Percentiles rank a stretch among this genome's conserved stretches.
Evolutionary conservation across 306 rosid species (phyloP).

Genomic region (Trifolium fragiferum): DNA sequence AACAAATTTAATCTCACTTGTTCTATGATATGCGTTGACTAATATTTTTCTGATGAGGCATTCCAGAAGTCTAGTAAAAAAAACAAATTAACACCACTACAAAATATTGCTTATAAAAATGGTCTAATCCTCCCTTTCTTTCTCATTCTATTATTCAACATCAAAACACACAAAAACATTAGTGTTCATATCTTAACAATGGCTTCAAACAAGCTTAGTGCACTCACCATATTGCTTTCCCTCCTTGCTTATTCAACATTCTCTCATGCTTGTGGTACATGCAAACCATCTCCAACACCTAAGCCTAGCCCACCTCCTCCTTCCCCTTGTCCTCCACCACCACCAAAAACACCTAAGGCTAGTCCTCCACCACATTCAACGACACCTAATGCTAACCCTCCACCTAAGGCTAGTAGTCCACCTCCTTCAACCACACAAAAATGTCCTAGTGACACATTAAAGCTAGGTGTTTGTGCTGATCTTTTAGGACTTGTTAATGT

Average conservation of each 20-base stretch:
- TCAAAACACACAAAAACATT: background rate
- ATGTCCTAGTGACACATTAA: conserved; percentile 72
- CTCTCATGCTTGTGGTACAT: conserved; percentile 51
- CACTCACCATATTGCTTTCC: conserved; percentile 54
- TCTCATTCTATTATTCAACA: conserved; percentile 23
- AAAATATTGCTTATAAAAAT: conserved; percentile 51
- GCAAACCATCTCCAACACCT: conserved; percentile 50
- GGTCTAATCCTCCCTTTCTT: conserved; percentile 13
- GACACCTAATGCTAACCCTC: background rate
- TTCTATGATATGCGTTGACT: too few relatives aligned
- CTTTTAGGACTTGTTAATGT: conserved; percentile 59
- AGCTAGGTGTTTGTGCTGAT: conserved; percentile 67
- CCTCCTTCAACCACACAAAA: background rate
- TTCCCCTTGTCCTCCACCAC: too few relatives aligned
- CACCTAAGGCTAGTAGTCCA: background rate
- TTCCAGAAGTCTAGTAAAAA: too few relatives aligned
- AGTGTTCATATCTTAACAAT: conserved; percentile 19
- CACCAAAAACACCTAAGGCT: too few relatives aligned
- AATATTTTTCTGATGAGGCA: too few relatives aligned
- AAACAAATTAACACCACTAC: background rate
- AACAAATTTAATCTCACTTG: too few relatives aligned
- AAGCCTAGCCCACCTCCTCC: background rate
- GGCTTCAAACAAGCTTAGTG: conserved; percentile 62
- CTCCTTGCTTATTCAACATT: conserved; percentile 51
- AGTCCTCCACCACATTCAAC: background rate